Base-by-base conservation (phyloP, 2,329 filamentous ascomycete species). In the Fusarium sublunatum region DNA sequence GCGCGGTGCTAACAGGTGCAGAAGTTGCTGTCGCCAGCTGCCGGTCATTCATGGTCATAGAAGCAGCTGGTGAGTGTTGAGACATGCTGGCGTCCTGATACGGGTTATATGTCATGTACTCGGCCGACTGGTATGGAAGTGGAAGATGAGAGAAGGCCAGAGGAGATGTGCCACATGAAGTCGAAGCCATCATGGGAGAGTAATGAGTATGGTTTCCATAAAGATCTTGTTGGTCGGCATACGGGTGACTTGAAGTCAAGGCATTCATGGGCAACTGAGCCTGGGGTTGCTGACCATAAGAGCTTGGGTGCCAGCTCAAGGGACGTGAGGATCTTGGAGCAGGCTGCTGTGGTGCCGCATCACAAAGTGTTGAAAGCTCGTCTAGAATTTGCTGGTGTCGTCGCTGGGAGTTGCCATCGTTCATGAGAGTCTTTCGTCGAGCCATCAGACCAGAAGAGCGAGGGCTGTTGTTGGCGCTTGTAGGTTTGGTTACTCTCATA, bases 231-330 rank as follows among this genome's bases (percentile, higher is more conserved):
- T 81, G 76, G 48, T 76, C 73, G 59, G 77, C 76, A 41, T 77
- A 73, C 53, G 76, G 73, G 38, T 60, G 71, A 32, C 75, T 70
- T 5, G 75, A 71, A 7, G 80, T 74, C 32, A 80, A 74, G 11
- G 77, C 70, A 62, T 82, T 79, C 64, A 74, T 70, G 28, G 75
- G 55, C 38, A 74, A 70, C 48, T 78, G 76, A 43, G 76, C 73
- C 57, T 75, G 74, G 13, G 77, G 72, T 70, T 73, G 65, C 40
- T 74, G 74, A 19, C 79, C 74, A 55, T 85, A 81, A 9, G 88
- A 85, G 22, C 85, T 84, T 3, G 90, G 88, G 73, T 93, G 91
- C 91, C 91, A 93, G 79, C 90, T 92, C 41, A 91, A 79, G 6
- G 90, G 90, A 38, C 90, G 84, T 48, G 77, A 76, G 35, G 81